Evolutionary conservation across 2,329 filamentous ascomycete genomes (phyloP).

Genomic region (Oidium heveae): DNA sequence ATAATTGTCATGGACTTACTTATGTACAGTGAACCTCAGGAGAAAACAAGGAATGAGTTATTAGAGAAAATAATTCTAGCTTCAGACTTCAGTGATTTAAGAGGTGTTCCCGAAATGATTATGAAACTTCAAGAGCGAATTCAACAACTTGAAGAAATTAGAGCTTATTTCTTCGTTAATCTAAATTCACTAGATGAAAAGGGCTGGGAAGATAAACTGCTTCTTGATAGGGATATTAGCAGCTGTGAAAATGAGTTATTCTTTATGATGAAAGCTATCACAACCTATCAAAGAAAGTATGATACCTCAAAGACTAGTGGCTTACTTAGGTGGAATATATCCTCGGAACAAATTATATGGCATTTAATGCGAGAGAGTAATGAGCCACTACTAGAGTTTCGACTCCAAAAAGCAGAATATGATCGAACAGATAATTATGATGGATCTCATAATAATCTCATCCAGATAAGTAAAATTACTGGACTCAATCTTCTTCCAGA

Average conservation of each 20-base stretch:
- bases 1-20: slow-evolving; percentile 91
- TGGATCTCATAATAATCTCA: slow-evolving; percentile 79
- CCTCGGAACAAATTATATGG: slow-evolving; percentile 91
- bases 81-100: slow-evolving; percentile 91
- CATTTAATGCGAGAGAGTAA: slow-evolving; percentile 73
- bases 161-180: slow-evolving; percentile 84
- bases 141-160: slow-evolving; percentile 84
- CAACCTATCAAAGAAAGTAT: slow-evolving; percentile 71
- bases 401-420: slow-evolving; percentile 74
- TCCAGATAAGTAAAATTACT: slow-evolving; percentile 68
- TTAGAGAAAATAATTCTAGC: slow-evolving; percentile 97
- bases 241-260: slow-evolving; percentile 91
- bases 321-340: slow-evolving; percentile 73
- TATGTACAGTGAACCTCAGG: slow-evolving; percentile 83
- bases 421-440: slow-evolving; percentile 93
- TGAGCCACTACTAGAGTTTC: slow-evolving; percentile 76
- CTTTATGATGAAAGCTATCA: slow-evolving; percentile 99
- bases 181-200: slow-evolving; percentile 64
- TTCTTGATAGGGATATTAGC: slow-evolving; percentile 72
- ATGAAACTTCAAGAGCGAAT: slow-evolving; percentile 78
- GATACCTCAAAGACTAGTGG: slow-evolving; percentile 55
- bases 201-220: slow-evolving; percentile 73
- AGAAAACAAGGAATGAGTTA: slow-evolving; percentile 89
- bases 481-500: slow-evolving; percentile 77
- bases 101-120: slow-evolving; percentile 82